A percentile compares a stretch with the other conserved stretches of the same genome.
Evolutionary conservation across 1,284 basidiomycete genomes (phyloP).

Genomic region (Cutaneotrichosporon dermatis): DNA sequence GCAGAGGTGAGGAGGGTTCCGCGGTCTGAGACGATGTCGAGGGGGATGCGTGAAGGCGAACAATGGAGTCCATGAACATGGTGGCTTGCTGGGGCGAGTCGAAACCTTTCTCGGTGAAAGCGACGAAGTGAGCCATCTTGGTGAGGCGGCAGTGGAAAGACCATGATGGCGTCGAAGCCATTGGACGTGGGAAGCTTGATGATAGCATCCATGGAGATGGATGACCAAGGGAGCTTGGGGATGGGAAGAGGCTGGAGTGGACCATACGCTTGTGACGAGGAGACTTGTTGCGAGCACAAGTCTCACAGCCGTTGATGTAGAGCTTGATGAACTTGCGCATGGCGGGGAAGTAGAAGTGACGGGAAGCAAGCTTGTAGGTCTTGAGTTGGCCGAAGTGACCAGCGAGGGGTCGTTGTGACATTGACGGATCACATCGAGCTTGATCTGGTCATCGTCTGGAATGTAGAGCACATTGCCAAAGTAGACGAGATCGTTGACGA

Average conservation of each 20-base stretch:
- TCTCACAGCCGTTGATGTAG: slow-evolving; percentile 43
- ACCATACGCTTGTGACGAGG: slow-evolving; percentile 38
- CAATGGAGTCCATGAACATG: slow-evolving; percentile 13
- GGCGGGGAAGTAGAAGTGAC: slow-evolving; percentile 32
- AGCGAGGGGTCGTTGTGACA: slow-evolving; percentile 27
- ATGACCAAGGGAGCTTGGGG: slow-evolving; percentile 22
- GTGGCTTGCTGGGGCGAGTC: background rate
- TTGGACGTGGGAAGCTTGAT: slow-evolving; percentile 48
- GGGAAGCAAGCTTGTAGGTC: slow-evolving; percentile 35
- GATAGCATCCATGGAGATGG: slow-evolving; percentile 54
- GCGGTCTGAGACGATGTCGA: background rate
- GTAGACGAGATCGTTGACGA: background rate
- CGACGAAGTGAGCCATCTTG: slow-evolving; percentile 50
- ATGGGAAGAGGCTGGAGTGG: slow-evolving; percentile 48
- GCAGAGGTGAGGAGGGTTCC: background rate
- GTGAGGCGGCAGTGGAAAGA: slow-evolving; percentile 52
- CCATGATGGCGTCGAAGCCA: slow-evolving; percentile 49
- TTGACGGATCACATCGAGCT: slow-evolving; percentile 19
- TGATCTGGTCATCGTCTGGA: background rate
- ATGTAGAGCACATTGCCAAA: slow-evolving; percentile 1
- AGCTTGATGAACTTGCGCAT: slow-evolving; percentile 22
- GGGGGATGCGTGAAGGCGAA: slow-evolving; percentile 7
- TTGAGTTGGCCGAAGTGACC: slow-evolving; percentile 52
- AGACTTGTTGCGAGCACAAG: slow-evolving; percentile 44
- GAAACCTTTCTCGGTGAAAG: slow-evolving; percentile 16